Conservation (phyloP, 2,329 filamentous ascomycete genomes). For the Balansia obtecta region DNA sequence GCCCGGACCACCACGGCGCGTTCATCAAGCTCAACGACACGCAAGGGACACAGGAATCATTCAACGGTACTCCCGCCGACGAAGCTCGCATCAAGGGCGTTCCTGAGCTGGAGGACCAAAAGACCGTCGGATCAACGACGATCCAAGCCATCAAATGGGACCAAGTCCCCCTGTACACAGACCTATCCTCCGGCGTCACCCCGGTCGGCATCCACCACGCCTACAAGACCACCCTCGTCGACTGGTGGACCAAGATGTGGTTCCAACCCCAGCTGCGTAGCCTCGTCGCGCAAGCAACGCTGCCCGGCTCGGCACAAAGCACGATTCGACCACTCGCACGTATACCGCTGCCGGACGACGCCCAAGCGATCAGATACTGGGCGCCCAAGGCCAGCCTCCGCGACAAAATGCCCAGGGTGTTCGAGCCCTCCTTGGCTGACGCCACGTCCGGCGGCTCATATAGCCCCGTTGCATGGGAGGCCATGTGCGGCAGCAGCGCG, state of each 20-base stretch:
- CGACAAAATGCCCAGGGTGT: constrained; percentile 11
- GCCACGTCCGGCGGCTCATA: constrained; percentile 10
- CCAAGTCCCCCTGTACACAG: constrained; percentile 22
- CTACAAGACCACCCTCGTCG: constrained; percentile 18
- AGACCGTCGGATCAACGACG: not conserved
- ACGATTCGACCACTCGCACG: constrained; percentile 12
- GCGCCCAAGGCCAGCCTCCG: constrained; percentile 9
- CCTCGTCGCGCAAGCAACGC: constrained; percentile 16
- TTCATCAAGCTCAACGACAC: constrained; percentile 19
- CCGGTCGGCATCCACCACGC: constrained; percentile 26
- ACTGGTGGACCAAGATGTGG: constrained; percentile 26
- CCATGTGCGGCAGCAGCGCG: constrained; percentile 19
- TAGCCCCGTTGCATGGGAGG: constrained; percentile 18
- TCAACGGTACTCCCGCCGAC: constrained; percentile 11
- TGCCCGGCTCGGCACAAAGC: not conserved
- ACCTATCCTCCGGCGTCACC: constrained; percentile 22
- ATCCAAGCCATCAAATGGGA: constrained; percentile 15
- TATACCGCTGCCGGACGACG: constrained; percentile 1
- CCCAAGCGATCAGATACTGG: constrained; percentile 13
- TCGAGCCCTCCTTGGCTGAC: constrained; percentile 11
- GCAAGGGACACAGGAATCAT: constrained; percentile 12
- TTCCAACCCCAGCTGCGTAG: constrained; percentile 20
- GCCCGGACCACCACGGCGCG: constrained; percentile 21
- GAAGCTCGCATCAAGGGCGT: constrained; percentile 15
- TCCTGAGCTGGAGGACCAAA: constrained; percentile 14